These are phyloP conservation scores for Ceratocystis smalleyi DNA, from an alignment of 2,329 filamentous ascomycete species.

Conservation along the genomic window DNA sequence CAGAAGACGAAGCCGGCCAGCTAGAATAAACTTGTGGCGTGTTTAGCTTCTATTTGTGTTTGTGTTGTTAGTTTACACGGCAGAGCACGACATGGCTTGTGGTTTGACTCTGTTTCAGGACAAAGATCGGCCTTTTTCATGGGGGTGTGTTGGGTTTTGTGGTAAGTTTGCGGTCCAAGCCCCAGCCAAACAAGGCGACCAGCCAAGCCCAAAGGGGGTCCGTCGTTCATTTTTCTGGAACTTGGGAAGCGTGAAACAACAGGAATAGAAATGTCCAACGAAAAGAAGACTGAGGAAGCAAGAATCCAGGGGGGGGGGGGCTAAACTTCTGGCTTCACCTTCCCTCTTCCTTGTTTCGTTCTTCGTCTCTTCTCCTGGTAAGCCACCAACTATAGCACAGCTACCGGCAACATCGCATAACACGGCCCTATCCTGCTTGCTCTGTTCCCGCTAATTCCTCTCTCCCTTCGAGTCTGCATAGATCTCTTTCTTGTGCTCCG, in stretches of 20 bases:
- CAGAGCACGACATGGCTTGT: background rate
- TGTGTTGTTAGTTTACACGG: too few relatives aligned
- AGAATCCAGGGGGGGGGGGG: background rate
- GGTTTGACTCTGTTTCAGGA: conserved; percentile 6
- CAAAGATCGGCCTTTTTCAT: background rate
- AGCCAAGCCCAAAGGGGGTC: background rate
- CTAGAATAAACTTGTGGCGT: background rate
- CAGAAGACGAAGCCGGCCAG: background rate
- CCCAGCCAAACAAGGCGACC: background rate
- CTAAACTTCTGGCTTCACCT: background rate
- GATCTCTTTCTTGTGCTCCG: background rate
- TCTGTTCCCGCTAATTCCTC: background rate
- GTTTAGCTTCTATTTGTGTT: too few relatives aligned
- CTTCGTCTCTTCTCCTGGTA: too few relatives aligned
- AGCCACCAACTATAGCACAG: background rate
- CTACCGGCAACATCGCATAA: too few relatives aligned
- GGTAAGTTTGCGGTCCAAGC: background rate
- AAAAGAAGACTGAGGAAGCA: background rate
- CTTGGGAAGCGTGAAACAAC: background rate
- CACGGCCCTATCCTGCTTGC: background rate
- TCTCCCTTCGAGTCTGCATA: background rate
- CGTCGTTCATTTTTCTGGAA: background rate
- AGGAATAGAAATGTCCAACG: background rate
- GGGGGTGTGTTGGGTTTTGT: background rate
- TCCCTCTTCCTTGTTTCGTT: too few relatives aligned